Percentiles rank a stretch among this genome's conserved stretches.
These are phyloP conservation scores for Penicillium sp. DNA, from an alignment of 2,329 filamentous ascomycete genomes.

Conservation along the genomic window DNA sequence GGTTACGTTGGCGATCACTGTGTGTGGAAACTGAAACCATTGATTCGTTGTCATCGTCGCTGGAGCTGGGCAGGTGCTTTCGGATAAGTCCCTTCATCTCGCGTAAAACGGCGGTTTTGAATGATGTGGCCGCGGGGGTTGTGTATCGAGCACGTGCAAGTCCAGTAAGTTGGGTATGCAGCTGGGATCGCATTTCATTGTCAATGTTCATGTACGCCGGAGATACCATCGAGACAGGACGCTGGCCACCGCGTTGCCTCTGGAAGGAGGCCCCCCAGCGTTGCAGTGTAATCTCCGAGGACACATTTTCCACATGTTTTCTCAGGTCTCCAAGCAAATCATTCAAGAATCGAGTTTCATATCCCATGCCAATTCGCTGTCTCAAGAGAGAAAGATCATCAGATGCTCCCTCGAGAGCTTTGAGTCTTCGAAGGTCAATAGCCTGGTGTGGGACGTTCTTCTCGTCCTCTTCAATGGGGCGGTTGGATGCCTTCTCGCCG, in stretches of 20 bases:
- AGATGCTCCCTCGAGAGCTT: constrained; percentile 78
- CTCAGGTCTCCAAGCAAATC: constrained; percentile 79
- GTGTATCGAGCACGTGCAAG: constrained; percentile 82
- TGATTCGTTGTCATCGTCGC: constrained; percentile 90
- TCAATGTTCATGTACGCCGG: constrained; percentile 80
- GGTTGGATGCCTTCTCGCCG: constrained; percentile 62
- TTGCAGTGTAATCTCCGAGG: constrained; percentile 73
- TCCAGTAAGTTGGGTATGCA: constrained; percentile 74
- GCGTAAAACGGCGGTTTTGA: constrained; percentile 79
- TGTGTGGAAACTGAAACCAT: constrained; percentile 83
- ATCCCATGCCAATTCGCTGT: constrained; percentile 81
- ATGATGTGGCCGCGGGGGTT: constrained; percentile 77
- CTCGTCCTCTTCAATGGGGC: constrained; percentile 31
- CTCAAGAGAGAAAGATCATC: constrained; percentile 77
- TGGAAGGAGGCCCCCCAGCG: constrained; percentile 82
- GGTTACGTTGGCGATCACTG: constrained; percentile 69
- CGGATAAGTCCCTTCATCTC: constrained; percentile 87
- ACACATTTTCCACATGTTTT: constrained; percentile 75
- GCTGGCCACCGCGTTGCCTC: constrained; percentile 69
- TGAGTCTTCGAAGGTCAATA: constrained; percentile 76
- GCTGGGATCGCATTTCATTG: constrained; percentile 69
- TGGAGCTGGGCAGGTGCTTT: constrained; percentile 84
- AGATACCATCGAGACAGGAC: constrained; percentile 68
- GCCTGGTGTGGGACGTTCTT: constrained; percentile 36
- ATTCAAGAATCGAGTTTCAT: constrained; percentile 78